Evolutionary conservation across 2,329 filamentous ascomycete genomes (phyloP).

Genomic region (Aspergillus sp.): DNA sequence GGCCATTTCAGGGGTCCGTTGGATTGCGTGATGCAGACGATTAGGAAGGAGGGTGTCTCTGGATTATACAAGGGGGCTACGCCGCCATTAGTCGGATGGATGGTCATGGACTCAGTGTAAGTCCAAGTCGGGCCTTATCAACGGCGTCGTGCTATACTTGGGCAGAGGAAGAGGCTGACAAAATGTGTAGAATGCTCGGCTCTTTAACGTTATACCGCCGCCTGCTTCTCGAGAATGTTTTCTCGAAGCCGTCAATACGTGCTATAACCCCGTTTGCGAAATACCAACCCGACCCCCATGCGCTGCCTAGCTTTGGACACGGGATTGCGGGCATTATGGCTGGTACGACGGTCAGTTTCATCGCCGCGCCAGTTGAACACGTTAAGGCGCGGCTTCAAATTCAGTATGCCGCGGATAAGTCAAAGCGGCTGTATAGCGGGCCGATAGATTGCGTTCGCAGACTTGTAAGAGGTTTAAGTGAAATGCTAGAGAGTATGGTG

Average conservation of each 20-base stretch:
- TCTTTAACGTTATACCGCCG: slow-evolving; percentile 88
- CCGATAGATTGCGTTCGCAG: slow-evolving; percentile 80
- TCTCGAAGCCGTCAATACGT: slow-evolving; percentile 54
- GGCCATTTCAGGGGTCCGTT: slow-evolving; percentile 81
- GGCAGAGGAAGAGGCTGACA: slow-evolving; percentile 20
- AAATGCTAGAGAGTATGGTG: background rate
- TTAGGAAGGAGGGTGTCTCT: slow-evolving; percentile 78
- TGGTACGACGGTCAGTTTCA: slow-evolving; percentile 85
- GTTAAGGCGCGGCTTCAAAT: slow-evolving; percentile 92
- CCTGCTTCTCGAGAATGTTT: slow-evolving; percentile 77
- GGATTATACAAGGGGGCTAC: slow-evolving; percentile 94
- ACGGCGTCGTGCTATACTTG: background rate
- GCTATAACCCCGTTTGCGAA: slow-evolving; percentile 38
- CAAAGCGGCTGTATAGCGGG: slow-evolving; percentile 76
- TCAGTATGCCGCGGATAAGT: slow-evolving; percentile 81
- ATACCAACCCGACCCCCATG: slow-evolving; percentile 38
- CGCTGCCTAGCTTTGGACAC: slow-evolving; percentile 76
- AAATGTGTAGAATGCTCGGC: slow-evolving; percentile 70
- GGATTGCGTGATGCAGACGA: slow-evolving; percentile 79
- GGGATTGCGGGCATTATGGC: slow-evolving; percentile 84
- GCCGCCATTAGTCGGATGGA: slow-evolving; percentile 92
- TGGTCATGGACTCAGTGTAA: slow-evolving; percentile 87
- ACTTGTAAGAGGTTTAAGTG: slow-evolving; percentile 40
- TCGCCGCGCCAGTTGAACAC: slow-evolving; percentile 92
- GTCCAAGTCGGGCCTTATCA: slow-evolving; percentile 7